Conservation (phyloP, 306 rosid genomes). For the Lathyrus oleraceus region DNA sequence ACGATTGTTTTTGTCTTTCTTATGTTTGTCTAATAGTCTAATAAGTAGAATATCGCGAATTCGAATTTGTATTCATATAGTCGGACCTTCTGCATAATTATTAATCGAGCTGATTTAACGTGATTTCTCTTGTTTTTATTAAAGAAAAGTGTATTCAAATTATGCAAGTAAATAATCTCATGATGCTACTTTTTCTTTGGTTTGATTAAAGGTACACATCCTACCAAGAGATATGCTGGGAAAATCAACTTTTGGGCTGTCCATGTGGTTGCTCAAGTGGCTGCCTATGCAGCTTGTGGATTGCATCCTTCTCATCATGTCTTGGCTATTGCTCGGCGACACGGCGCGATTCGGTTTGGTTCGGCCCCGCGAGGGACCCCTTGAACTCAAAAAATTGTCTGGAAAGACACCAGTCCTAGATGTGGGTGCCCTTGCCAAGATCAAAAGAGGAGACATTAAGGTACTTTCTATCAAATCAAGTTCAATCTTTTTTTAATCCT, state of each 20-base stretch:
- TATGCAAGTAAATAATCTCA: background rate
- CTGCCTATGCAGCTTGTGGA: constrained; percentile 69
- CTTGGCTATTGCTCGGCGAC: constrained; percentile 72
- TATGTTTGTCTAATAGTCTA: too few relatives aligned
- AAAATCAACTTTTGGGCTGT: constrained; percentile 88
- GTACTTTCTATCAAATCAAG: constrained; percentile 44
- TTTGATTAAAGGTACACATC: constrained; percentile 66
- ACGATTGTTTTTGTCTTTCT: too few relatives aligned
- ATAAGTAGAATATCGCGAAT: too few relatives aligned
- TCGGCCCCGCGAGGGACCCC: constrained; percentile 78
- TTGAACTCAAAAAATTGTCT: constrained; percentile 67
- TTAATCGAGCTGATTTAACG: too few relatives aligned
- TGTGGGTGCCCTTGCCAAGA: constrained; percentile 87
- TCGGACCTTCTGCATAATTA: too few relatives aligned
- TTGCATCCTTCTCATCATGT: constrained; percentile 54
- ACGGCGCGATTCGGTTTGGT: constrained; percentile 69
- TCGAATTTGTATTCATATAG: too few relatives aligned
- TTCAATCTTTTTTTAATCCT: constrained; percentile 11
- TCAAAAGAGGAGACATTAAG: constrained; percentile 71
- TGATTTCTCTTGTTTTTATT: background rate
- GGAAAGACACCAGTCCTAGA: constrained; percentile 94
- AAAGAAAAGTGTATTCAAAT: background rate
- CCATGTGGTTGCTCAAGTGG: constrained; percentile 94
- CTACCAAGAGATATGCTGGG: constrained; percentile 92
- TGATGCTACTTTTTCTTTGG: background rate